These are phyloP conservation scores for Hysterium pulicare DNA, from an alignment of 2,329 filamentous ascomycete genomes.

Conservation along the genomic window DNA sequence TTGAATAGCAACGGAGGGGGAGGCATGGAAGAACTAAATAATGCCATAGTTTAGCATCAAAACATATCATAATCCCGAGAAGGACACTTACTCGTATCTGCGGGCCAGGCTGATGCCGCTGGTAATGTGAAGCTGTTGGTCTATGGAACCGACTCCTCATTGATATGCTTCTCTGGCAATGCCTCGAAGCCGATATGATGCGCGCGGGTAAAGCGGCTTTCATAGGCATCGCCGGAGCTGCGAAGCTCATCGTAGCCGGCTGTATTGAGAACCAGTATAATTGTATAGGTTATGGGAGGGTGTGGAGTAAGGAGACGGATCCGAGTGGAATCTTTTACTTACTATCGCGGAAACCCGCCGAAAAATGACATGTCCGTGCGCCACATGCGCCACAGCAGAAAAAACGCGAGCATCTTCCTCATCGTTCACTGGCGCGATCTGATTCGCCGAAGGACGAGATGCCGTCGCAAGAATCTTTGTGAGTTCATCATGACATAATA, in stretches of 20 bases:
- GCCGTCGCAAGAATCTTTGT: too few species aligned
- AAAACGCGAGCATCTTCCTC: too few species aligned
- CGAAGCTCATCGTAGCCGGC: constrained; percentile 36
- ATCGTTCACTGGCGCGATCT: too few species aligned
- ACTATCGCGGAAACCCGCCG: too few species aligned
- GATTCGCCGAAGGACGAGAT: too few species aligned
- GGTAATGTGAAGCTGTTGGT: constrained; percentile 19
- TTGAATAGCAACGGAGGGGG: too few species aligned
- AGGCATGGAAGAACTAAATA: constrained; percentile 36
- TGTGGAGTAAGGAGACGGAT: neutral
- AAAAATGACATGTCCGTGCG: too few species aligned
- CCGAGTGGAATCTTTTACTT: too few species aligned
- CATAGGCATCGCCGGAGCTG: constrained; percentile 29
- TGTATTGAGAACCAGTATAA: too few species aligned
- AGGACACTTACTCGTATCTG: constrained; percentile 28
- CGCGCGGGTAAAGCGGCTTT: constrained; percentile 30
- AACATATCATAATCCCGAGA: neutral
- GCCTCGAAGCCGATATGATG: constrained; percentile 27
- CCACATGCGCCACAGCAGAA: too few species aligned
- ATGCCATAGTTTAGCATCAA: neutral
- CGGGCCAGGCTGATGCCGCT: constrained; percentile 18
- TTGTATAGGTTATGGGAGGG: constrained; percentile 3
- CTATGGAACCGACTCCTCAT: constrained; percentile 23
- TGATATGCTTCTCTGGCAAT: constrained; percentile 30
- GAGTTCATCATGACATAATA: too few species aligned